Percentiles rank a stretch among this genome's conserved stretches.
phyloP scores from a whole-genome alignment of 768 basidiomycete genomes.

The Sarcodon sp. region DNA sequence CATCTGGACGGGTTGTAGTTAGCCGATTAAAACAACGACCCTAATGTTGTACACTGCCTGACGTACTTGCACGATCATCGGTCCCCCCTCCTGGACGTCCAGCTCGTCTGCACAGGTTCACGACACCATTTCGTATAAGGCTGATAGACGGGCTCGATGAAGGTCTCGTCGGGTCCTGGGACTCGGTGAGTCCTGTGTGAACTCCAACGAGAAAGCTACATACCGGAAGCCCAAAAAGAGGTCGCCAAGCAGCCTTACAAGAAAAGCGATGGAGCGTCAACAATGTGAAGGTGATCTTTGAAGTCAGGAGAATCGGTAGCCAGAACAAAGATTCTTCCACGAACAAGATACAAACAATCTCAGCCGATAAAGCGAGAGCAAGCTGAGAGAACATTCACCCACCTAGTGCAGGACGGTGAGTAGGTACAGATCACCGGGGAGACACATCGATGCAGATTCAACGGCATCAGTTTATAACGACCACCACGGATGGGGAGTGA shows the following conservation, averaged over 20 bases:
- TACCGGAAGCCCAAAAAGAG: conserved; percentile 15
- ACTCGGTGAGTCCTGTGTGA: background rate
- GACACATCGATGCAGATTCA: no score
- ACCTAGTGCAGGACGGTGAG: no score
- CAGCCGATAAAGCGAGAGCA: background rate
- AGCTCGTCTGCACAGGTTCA: conserved; percentile 3
- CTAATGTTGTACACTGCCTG: no score
- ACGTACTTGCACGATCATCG: background rate
- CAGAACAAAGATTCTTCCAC: background rate
- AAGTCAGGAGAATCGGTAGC: conserved; percentile 11
- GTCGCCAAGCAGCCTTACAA: conserved; percentile 25
- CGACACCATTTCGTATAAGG: conserved; percentile 16
- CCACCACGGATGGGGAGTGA: no score
- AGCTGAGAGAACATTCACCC: background rate
- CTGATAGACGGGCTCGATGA: conserved; percentile 17
- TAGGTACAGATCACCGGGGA: no score
- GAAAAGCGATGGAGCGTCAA: conserved; percentile 25
- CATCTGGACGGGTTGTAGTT: no score
- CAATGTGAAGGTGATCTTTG: conserved; percentile 16
- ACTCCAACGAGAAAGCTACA: background rate
- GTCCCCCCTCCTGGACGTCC: background rate
- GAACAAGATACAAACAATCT: background rate
- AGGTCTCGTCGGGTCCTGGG: background rate
- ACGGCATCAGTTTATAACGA: no score
- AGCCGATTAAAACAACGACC: no score